phyloP scores from a whole-genome alignment of 2,329 filamentous ascomycete genomes.

The Claviceps lovelessii region DNA sequence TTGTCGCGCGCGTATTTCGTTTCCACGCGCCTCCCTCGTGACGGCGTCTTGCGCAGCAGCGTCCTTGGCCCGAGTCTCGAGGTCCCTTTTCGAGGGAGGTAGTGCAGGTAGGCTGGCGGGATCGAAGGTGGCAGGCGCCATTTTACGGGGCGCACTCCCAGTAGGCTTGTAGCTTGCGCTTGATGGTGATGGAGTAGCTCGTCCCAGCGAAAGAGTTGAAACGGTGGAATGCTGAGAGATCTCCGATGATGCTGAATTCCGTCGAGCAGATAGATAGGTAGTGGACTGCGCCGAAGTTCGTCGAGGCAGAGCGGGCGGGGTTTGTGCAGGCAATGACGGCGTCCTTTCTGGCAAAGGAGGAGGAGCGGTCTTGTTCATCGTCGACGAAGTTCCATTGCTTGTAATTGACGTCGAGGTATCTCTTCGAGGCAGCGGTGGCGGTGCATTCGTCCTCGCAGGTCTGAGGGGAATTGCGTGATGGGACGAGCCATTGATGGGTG shows the following conservation, averaged over 20 bases:
- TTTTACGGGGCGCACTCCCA: slow-evolving; percentile 29
- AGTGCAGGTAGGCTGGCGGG: slow-evolving; percentile 42
- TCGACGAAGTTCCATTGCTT: slow-evolving; percentile 1
- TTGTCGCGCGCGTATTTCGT: slow-evolving; percentile 5
- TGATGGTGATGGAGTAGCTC: slow-evolving; percentile 31
- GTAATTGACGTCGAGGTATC: slow-evolving; percentile 11
- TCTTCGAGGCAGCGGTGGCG: slow-evolving; percentile 23
- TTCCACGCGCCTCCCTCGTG: slow-evolving; percentile 1
- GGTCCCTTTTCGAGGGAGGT: slow-evolving; percentile 40
- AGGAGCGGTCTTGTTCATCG: slow-evolving; percentile 13
- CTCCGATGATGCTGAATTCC: slow-evolving; percentile 45
- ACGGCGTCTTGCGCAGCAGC: slow-evolving; percentile 6
- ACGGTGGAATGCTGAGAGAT: slow-evolving; percentile 38
- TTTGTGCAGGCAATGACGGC: slow-evolving; percentile 17
- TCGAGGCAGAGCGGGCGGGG: slow-evolving; percentile 37
- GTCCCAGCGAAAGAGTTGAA: slow-evolving; percentile 37
- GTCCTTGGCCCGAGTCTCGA: slow-evolving; percentile 30
- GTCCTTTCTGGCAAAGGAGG: slow-evolving; percentile 21
- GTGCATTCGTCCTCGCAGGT: slow-evolving; percentile 23
- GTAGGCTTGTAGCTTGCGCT: slow-evolving; percentile 33
- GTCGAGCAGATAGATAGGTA: slow-evolving; percentile 25
- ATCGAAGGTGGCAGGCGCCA: slow-evolving; percentile 40
- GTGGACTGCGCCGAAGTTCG: slow-evolving; percentile 29
- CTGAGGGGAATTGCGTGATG: slow-evolving; percentile 20
- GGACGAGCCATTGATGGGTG: slow-evolving; percentile 4